phyloP scores from a whole-genome alignment of 768 basidiomycete genomes.

The Gloeopeniophorella convolvens region DNA sequence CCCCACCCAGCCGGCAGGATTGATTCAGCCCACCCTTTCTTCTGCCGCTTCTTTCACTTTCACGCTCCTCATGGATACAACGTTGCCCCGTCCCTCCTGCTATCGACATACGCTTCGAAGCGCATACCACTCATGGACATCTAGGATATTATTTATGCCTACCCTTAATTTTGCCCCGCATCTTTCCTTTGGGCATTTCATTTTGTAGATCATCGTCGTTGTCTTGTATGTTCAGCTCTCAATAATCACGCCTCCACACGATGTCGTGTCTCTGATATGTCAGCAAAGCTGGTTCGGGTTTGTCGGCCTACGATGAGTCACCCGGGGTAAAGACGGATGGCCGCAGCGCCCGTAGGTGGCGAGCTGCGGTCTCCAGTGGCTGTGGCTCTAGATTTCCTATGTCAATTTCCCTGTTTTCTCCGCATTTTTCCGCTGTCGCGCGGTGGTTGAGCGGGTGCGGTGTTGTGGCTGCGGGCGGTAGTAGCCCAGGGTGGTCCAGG shows the following conservation, averaged over 20 bases:
- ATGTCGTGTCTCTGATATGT: too few species aligned
- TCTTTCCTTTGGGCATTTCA: conserved; percentile 1
- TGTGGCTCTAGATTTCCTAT: background rate
- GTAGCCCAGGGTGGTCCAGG: too few species aligned
- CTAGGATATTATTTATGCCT: conserved; percentile 16
- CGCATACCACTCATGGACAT: conserved; percentile 22
- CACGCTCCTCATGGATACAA: conserved; percentile 1
- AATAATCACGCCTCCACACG: conserved; percentile 6
- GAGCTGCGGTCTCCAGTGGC: background rate
- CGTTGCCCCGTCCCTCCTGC: background rate
- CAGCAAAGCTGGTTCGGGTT: too few species aligned
- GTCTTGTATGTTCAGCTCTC: conserved; percentile 16
- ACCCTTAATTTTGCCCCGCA: conserved; percentile 6
- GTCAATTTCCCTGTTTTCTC: background rate
- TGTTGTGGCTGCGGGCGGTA: too few species aligned
- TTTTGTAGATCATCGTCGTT: conserved; percentile 17
- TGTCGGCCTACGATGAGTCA: too few species aligned
- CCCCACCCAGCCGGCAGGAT: background rate
- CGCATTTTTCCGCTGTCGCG: background rate
- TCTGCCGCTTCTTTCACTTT: background rate
- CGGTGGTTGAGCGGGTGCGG: background rate
- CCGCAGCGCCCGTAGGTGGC: background rate
- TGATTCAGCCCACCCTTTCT: conserved; percentile 1
- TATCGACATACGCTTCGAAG: conserved; percentile 23
- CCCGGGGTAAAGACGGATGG: background rate